phyloP scores from a whole-genome alignment of 2,329 filamentous ascomycete genomes.

The Sphaerulina vaccinii region DNA sequence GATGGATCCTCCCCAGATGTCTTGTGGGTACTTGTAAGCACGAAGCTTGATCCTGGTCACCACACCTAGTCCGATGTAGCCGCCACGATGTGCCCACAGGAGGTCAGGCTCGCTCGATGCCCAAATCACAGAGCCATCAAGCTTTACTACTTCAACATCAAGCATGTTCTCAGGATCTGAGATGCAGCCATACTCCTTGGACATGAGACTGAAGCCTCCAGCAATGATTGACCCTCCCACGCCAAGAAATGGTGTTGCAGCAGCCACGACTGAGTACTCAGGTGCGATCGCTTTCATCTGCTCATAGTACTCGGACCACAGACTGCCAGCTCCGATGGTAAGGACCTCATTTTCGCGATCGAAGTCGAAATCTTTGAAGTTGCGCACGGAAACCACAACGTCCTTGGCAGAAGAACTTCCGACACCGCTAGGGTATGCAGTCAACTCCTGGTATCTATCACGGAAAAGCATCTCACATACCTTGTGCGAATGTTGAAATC shows the following conservation, averaged over 20 bases:
- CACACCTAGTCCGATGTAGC: slow-evolving; percentile 3
- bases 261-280: slow-evolving; percentile 6
- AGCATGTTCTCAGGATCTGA: slow-evolving; percentile 12
- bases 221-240: slow-evolving; percentile 5
- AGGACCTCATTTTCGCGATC: slow-evolving; percentile 6
- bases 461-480: neutral
- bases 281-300: slow-evolving; percentile 3
- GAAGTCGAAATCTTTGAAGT: slow-evolving; percentile 2
- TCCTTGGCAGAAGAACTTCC: slow-evolving; percentile 5
- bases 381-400: slow-evolving; percentile 2
- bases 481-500: slow-evolving; percentile 2
- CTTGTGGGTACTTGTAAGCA: slow-evolving; percentile 2
- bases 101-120: slow-evolving; percentile 4
- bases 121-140: slow-evolving; percentile 10
- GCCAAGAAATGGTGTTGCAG: slow-evolving; percentile 5
- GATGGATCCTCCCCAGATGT: slow-evolving; percentile 9
- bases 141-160: slow-evolving; percentile 10
- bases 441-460: neutral
- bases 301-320: slow-evolving; percentile 10
- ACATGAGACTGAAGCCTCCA: slow-evolving; percentile 9
- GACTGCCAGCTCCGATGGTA: neutral
- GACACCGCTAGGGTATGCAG: neutral
- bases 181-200: slow-evolving; percentile 8
- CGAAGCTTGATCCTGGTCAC: slow-evolving; percentile 7
- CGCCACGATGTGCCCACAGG: slow-evolving; percentile 4